Evolutionary conservation across 768 basidiomycete species (phyloP).

Genomic region (Gelatoporia subvermispora): DNA sequence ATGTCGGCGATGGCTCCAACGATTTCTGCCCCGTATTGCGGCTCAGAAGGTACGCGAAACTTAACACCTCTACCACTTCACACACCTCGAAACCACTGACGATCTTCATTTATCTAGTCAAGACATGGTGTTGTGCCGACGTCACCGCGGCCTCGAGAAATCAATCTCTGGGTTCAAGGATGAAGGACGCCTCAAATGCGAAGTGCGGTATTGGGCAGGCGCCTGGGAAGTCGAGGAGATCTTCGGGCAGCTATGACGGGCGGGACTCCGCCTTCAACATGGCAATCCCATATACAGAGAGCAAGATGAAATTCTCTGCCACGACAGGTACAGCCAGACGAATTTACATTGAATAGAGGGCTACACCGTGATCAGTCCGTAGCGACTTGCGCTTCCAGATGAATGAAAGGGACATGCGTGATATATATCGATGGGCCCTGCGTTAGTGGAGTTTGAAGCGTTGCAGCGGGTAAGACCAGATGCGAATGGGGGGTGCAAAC

Average conservation of each 20-base stretch:
- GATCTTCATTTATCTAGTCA: constrained; percentile 43
- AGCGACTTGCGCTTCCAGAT: neutral
- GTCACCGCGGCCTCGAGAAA: constrained; percentile 69
- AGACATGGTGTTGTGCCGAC: constrained; percentile 80
- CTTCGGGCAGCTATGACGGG: constrained; percentile 35
- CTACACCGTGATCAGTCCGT: constrained; percentile 5
- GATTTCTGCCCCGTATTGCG: constrained; percentile 92
- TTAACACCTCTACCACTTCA: neutral
- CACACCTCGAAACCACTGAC: no score
- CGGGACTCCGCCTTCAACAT: no score
- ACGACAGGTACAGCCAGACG: constrained; percentile 5
- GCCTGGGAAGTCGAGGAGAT: constrained; percentile 96
- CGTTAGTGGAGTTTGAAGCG: neutral
- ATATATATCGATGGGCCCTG: neutral
- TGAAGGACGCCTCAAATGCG: constrained; percentile 58
- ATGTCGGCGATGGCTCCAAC: constrained; percentile 92
- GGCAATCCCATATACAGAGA: no score
- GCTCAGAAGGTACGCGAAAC: constrained; percentile 55
- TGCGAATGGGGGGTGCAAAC: neutral
- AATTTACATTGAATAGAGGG: constrained; percentile 7
- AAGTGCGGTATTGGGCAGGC: constrained; percentile 83
- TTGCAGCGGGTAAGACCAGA: neutral
- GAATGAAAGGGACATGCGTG: neutral
- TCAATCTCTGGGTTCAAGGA: constrained; percentile 73
- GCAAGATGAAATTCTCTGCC: constrained; percentile 3